Base-by-base conservation (phyloP, 345 rosid species). In the Litchi chinensis region DNA sequence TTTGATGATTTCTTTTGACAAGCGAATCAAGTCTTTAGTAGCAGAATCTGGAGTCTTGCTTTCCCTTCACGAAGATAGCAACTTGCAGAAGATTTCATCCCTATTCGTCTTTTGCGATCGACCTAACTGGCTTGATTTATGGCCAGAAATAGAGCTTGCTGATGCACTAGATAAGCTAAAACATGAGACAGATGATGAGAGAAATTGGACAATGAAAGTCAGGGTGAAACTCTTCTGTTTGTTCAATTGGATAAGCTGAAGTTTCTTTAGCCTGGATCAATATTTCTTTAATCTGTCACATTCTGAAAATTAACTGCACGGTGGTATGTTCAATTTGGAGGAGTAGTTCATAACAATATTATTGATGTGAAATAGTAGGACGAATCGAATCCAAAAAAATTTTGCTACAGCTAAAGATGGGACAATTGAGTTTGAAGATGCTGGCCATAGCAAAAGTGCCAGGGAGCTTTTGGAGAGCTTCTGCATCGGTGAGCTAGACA, bases 1-100 rank as follows among this genome's bases (percentile, higher is more conserved):
- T 85, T 80, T 91, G 83, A 96, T 96, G 98, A 84, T 96, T 70
- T 79, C 95, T 67, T 96, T 96, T 82, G 99, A 94, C 79, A 91
- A 89, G 78, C 87, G 75, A 76, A 89, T 94, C 66, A 90, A 88
- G 79, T 88, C 98, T 84, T 86, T 94, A 66, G 82, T 93, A 81
- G 89, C 86, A 28, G 92, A 93, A 71, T 91, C 98, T 76, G 99
- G 98, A 63, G 87, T 91, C 73, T 67, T 83, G 75, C 82, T 90
- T 87, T 90, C 93, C 60, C 89, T 91, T 74, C 89, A 82, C 85
- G 97, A 91, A 80, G 97, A 90, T 76, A 87, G 83, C 74, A 89
- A 86, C 74, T 86, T 89, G 79, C 77, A 82, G 79, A 94, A 90
- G 83, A 85, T 93, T 86, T 96, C 97, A 46, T 93, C 92, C 70